These are phyloP conservation scores for Penicillium sp. DNA, from an alignment of 2,329 filamentous ascomycete genomes.

Conservation along the genomic window DNA sequence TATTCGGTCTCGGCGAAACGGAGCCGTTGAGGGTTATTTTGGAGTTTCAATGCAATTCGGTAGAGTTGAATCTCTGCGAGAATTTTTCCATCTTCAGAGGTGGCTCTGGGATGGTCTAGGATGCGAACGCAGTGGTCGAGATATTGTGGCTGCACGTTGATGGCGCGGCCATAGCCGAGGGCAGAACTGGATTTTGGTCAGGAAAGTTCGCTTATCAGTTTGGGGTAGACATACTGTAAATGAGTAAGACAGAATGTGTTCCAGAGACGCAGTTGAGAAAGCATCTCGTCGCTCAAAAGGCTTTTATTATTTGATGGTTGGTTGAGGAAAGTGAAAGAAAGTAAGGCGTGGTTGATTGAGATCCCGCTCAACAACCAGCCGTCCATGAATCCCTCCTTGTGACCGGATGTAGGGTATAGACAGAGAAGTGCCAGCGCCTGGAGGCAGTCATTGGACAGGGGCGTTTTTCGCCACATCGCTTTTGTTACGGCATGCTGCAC, in stretches of 20 bases:
- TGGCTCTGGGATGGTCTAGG: conserved; percentile 31
- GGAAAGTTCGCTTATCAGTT: background rate
- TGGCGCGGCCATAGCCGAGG: conserved; percentile 31
- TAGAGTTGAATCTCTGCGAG: conserved; percentile 36
- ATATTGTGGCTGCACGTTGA: conserved; percentile 30
- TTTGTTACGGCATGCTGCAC: conserved; percentile 33
- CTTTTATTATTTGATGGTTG: conserved; percentile 22
- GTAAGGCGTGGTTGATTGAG: conserved; percentile 35
- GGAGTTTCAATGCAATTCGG: conserved; percentile 28
- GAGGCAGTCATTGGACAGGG: conserved; percentile 31
- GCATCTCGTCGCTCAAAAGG: conserved; percentile 29
- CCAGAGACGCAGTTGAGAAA: conserved; percentile 34
- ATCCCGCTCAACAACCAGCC: conserved; percentile 39
- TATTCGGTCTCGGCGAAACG: conserved; percentile 29
- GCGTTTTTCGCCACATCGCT: conserved; percentile 30
- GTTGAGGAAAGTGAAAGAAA: conserved; percentile 22
- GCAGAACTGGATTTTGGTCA: conserved; percentile 25
- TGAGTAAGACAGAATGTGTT: conserved; percentile 36
- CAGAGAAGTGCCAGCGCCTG: conserved; percentile 34
- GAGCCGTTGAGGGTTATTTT: conserved; percentile 26
- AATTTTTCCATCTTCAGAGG: conserved; percentile 30
- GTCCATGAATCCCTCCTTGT: conserved; percentile 35
- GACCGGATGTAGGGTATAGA: conserved; percentile 32
- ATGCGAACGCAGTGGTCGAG: conserved; percentile 33
- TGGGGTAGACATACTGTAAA: conserved; percentile 27